Conservation (phyloP, 2,329 filamentous ascomycete species). For the Phyllosticta paracitricarpa region DNA sequence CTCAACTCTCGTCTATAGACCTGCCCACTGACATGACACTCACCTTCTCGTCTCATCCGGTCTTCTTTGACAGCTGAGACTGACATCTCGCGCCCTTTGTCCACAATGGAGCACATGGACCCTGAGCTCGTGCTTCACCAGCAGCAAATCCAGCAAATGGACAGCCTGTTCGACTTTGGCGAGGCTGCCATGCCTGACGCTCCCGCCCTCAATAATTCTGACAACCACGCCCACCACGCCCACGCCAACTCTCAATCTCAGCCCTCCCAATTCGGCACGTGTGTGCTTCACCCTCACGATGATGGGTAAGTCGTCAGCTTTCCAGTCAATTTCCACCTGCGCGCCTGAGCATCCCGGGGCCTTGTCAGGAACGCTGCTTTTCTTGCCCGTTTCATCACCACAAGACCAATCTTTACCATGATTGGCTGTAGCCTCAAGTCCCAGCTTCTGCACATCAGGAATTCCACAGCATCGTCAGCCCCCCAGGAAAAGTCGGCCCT, state of each 20-base stretch:
- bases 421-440: neutral
- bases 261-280: slow-evolving; percentile 8
- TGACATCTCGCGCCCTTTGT: neutral
- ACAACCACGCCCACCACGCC: slow-evolving; percentile 9
- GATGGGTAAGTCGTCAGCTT: slow-evolving; percentile 16
- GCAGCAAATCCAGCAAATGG: slow-evolving; percentile 19
- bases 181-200: slow-evolving; percentile 25
- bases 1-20: neutral
- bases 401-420: neutral
- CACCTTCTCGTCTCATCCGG: neutral
- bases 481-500: neutral
- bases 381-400: neutral
- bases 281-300: slow-evolving; percentile 17
- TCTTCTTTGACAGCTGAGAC: neutral
- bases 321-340: neutral
- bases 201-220: neutral
- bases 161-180: slow-evolving; percentile 30
- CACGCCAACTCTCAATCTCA: neutral
- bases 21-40: neutral
- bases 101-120: slow-evolving; percentile 3
- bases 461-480: neutral
- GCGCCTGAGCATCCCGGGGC: neutral
- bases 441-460: neutral
- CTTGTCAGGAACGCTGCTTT: neutral
- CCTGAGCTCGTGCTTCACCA: neutral